Evolutionary conservation across 139 green algal genomes (phyloP).

Genomic region (Chlorella sp.): DNA sequence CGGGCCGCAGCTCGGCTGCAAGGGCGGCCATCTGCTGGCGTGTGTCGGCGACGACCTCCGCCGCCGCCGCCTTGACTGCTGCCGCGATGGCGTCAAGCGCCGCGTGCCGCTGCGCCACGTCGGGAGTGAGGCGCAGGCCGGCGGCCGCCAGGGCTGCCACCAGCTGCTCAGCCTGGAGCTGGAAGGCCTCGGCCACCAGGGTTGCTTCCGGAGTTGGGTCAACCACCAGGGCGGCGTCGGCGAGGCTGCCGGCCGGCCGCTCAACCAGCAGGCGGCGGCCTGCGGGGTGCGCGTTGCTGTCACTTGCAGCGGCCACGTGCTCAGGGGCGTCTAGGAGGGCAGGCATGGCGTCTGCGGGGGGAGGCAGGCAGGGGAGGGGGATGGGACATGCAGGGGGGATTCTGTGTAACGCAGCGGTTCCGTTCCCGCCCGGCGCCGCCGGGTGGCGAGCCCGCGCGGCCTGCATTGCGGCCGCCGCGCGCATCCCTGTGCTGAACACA

Average conservation of each 20-base stretch:
- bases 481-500: no score
- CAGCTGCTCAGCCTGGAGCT: not conserved
- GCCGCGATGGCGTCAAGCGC: not conserved
- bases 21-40: not conserved
- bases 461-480: no score
- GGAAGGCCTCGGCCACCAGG: not conserved
- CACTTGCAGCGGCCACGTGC: not conserved
- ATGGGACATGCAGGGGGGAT: no score
- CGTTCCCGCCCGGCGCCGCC: no score
- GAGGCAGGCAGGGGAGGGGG: not conserved
- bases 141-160: not conserved
- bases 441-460: no score
- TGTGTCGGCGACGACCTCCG: not conserved
- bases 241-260: no score
- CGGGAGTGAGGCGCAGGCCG: not conserved
- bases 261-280: no score
- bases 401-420: no score
- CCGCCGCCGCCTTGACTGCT: not conserved
- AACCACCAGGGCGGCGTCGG: not conserved
- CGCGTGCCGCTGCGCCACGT: constrained; percentile 9
- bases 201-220: not conserved
- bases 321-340: not conserved
- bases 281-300: not conserved
- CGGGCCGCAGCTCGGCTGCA: not conserved
- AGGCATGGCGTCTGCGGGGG: not conserved